Evolutionary conservation across 805 yeast species (phyloP).

Genomic region (Huiozyma naganishii): DNA sequence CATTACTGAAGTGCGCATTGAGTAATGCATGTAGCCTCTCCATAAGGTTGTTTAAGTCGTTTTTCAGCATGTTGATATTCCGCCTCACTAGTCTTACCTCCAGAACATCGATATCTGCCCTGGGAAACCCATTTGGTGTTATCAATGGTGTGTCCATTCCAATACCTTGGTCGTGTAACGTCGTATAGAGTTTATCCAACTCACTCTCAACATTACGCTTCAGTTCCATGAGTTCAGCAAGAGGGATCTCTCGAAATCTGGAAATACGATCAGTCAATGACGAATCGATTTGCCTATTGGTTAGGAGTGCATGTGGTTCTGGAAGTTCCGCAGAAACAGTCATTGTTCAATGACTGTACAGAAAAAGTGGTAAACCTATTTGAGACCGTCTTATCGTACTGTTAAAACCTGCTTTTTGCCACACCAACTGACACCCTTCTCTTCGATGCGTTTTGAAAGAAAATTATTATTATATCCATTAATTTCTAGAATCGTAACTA

Average conservation of each 20-base stretch:
- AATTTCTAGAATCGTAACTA: no score
- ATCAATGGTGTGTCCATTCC: constrained; percentile 58
- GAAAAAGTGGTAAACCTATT: no score
- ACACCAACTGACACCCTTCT: no score
- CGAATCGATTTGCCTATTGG: constrained; percentile 7
- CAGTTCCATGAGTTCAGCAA: constrained; percentile 19
- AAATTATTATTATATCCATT: no score
- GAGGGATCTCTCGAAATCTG: not conserved
- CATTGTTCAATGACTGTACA: not conserved
- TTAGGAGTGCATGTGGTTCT: constrained; percentile 1
- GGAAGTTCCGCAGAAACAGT: not conserved
- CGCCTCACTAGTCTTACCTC: constrained; percentile 52
- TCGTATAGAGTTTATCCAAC: constrained; percentile 31
- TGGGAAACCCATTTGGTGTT: constrained; percentile 73
- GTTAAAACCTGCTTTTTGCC: no score
- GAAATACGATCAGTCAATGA: constrained; percentile 4
- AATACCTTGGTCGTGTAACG: constrained; percentile 36
- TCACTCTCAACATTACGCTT: constrained; percentile 34
- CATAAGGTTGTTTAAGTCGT: constrained; percentile 50
- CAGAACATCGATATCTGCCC: constrained; percentile 73
- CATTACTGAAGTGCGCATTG: constrained; percentile 31
- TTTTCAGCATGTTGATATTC: constrained; percentile 54
- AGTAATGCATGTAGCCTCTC: constrained; percentile 38
- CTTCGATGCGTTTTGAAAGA: no score
- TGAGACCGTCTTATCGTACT: no score